Evolutionary conservation across 2,329 filamentous ascomycete species (phyloP).

Genomic region (Microsporum canis): DNA sequence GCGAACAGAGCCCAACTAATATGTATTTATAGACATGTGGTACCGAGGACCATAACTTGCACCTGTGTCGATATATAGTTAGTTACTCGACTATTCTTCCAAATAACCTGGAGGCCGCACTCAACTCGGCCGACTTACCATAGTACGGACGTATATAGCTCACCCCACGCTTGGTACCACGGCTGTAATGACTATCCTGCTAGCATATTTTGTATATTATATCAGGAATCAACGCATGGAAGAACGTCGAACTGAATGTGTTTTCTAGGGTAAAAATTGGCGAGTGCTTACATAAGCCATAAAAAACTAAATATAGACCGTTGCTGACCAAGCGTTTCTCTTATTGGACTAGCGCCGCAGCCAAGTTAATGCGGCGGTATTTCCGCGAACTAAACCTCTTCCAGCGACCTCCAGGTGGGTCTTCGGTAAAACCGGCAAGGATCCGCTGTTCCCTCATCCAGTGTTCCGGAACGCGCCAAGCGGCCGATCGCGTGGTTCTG

Average conservation of each 20-base stretch:
- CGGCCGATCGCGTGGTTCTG: slow-evolving; percentile 1
- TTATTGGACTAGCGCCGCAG: not conserved
- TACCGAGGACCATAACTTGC: not conserved
- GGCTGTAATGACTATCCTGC: not conserved
- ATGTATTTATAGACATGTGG: not conserved
- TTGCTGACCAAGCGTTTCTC: not conserved
- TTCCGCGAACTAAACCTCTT: not conserved
- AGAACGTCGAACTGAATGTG: too few relatives aligned
- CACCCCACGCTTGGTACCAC: not conserved
- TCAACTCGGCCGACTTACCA: not conserved
- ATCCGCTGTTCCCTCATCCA: not conserved
- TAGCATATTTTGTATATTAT: not conserved
- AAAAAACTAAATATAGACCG: not conserved
- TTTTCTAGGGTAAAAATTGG: not conserved
- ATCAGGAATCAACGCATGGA: too few relatives aligned
- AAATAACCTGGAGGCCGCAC: not conserved
- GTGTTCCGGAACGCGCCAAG: slow-evolving; percentile 3
- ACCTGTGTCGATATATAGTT: not conserved
- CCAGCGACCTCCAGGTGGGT: not conserved
- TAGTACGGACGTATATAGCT: not conserved
- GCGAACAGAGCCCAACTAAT: not conserved
- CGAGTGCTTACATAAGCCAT: not conserved
- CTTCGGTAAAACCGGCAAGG: slow-evolving; percentile 4
- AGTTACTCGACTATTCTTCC: too few relatives aligned
- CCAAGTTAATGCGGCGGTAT: not conserved